Base-by-base conservation (phyloP, 768 basidiomycete genomes). In the Coprinopsis cinerea region DNA sequence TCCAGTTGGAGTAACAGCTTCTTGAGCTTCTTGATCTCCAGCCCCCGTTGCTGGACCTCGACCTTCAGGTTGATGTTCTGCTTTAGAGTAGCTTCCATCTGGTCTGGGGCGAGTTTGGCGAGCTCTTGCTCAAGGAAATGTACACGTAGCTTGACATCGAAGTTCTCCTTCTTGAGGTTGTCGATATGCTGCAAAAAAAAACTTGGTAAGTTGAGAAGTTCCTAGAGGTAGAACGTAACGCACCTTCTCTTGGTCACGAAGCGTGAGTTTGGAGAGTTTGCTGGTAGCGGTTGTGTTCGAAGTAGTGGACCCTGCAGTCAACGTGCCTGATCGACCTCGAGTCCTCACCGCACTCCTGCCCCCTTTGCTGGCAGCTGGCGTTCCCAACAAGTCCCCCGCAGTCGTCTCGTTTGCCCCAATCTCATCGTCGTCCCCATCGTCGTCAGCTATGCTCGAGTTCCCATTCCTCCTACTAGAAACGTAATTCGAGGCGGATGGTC, bases 231-330 rank as follows among this genome's bases (percentile, higher is more conserved):
- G 32, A 48, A 15, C 27, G 18, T 26, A 54, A 61, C 74, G 45
- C 57, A 91, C 95, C 78, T 97, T 95, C 69, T 98, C 94, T 66
- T 99, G 95, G 63, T 98, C 95, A 6, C 93, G 79, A 13, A 99
- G 74, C 0, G 94, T 95, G 56, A 96, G 77, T 14, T 52, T 52
- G 4, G 51, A 52, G 1, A 46, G 35, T 25, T 52, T 52, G 37
- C 36, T 52, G 15, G 14, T 39, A 9, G 51, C 25, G 28, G 4
- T 26, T 3, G 48, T 4, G 4, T 7, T 23, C 22, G 18, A 23
- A 15, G 7, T 36, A 3, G 34, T 39, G 11, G 65, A 67, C 11
- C 62, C 65, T 13, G 67, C 66, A 10, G 68, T 67, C 24, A 47
- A 41, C 35, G 48, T 51, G 47, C 24, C 52, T 15, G 37, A 44